Evolutionary conservation across 164 flowering plant species (phyloP), one percentile per base, ranked within the genome.

Genomic region (grape (Vitis vinifera)): DNA sequence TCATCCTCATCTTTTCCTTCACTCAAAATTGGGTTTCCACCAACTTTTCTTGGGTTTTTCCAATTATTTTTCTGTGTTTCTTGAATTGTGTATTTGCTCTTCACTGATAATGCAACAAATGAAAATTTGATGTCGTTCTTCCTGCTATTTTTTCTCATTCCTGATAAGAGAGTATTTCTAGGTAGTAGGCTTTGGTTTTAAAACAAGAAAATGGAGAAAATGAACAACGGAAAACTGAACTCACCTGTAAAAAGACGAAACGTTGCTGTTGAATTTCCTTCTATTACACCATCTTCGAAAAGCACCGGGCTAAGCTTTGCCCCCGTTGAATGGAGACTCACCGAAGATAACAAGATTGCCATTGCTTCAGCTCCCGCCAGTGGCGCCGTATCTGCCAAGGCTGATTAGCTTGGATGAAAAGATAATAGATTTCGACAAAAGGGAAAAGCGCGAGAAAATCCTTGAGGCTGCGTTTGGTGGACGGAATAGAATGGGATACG

Each of bases 1-100:
- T 90, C 94, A 75, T 95, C 98, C 70, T 80, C 90, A 37, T 92
- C 97, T 78, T 90, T 90, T 50, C 98, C 97, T 69, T 92, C 94
- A 74, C 99, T 94, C 76, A 91, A 77, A 53, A 90, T 56, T 44
- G 71, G 75, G 4, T 69, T 78, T 30, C 67, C 66, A 55, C 60
- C 65, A 51, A 64, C 52, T 65, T 72, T 83, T 70, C 76, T 84
- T 4, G 66, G 74, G 51, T 16, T 51, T 16, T 71, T 82, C 12
- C 67, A 73, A 53, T 11, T 59, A 31, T 55, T 30, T 59, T 57
- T 69, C 57, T 72, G 69, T n/a, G 69, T 51, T 68, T 66, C 65
- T 74, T 73, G 57, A 27, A 15, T 50, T 48, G 17, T 50, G 19
- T 72, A 49, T 65, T 75, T 74, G 63, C 62, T 70, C 44, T 78